Evolutionary conservation across 768 basidiomycete genomes (phyloP).

Genomic region (Xerocomellus chrysenteron): DNA sequence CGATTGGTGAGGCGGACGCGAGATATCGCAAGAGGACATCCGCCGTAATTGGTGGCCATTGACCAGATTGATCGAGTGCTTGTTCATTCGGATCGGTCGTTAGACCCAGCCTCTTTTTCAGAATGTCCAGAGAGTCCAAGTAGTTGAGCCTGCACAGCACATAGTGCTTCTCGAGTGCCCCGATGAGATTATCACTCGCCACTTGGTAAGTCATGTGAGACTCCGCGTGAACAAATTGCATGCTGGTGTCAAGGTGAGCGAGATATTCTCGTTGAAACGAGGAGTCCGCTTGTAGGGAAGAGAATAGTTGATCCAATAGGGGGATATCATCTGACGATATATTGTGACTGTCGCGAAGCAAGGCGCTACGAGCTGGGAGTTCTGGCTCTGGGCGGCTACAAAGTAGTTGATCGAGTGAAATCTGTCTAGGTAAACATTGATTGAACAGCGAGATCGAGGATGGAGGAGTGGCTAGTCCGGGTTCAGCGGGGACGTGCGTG

Average conservation of each 20-base stretch:
- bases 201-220: not conserved
- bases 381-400: not conserved
- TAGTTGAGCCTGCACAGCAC: not conserved
- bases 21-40: not conserved
- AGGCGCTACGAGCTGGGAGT: not conserved
- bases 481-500: not conserved
- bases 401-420: not conserved
- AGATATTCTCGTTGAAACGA: not conserved
- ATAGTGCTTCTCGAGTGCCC: not conserved
- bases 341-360: not conserved
- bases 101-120: not conserved
- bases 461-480: not conserved
- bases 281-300: not conserved
- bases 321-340: not conserved
- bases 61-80: not conserved
- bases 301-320: not conserved
- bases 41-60: not conserved
- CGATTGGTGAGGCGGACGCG: not conserved
- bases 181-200: not conserved
- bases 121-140: not conserved
- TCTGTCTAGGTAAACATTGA: no score
- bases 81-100: constrained; percentile 8
- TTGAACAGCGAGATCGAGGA: rapidly evolving
- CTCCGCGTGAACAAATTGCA: not conserved
- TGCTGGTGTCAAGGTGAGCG: not conserved